Percentiles rank a stretch among this genome's conserved stretches.
phyloP scores from a whole-genome alignment of 2,329 filamentous ascomycete species.

The Colletotrichum horii region DNA sequence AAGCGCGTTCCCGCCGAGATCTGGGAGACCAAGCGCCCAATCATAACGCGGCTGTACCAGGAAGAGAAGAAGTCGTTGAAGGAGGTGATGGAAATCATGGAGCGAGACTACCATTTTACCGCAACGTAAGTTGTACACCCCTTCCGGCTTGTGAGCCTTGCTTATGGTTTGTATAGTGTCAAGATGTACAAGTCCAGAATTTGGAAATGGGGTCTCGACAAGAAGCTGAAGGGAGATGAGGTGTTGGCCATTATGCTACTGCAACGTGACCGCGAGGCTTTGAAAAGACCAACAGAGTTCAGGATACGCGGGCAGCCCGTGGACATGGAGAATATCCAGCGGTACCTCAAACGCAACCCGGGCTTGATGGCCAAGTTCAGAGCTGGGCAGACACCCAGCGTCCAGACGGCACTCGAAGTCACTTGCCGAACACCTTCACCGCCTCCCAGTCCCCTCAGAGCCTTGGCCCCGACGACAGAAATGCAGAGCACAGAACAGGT shows the following conservation, averaged over 20 bases:
- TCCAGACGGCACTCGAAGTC: conserved; percentile 35
- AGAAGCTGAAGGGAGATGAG: conserved; percentile 46
- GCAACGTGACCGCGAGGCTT: conserved; percentile 39
- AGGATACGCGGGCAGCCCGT: conserved; percentile 43
- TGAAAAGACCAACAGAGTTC: conserved; percentile 37
- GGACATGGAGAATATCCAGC: conserved; percentile 43
- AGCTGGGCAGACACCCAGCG: conserved; percentile 33
- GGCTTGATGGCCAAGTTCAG: conserved; percentile 34
- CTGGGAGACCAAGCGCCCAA: conserved; percentile 38
- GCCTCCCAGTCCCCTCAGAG: conserved; percentile 24
- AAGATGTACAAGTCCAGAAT: conserved; percentile 50
- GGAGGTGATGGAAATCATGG: conserved; percentile 44
- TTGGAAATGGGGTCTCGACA: conserved; percentile 46
- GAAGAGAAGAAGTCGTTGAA: conserved; percentile 45
- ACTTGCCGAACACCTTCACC: conserved; percentile 35
- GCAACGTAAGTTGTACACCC: conserved; percentile 38
- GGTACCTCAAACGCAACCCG: conserved; percentile 45
- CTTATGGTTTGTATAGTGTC: conserved; percentile 29
- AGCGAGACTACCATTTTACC: conserved; percentile 40
- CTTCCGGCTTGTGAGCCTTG: neutral
- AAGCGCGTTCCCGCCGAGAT: conserved; percentile 36
- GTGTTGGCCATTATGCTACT: conserved; percentile 42
- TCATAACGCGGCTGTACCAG: conserved; percentile 43
- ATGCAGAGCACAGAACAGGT: conserved; percentile 29
- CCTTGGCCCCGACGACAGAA: conserved; percentile 27